phyloP scores from a whole-genome alignment of 139 green algal genomes.

The Haematococcus sp. region DNA sequence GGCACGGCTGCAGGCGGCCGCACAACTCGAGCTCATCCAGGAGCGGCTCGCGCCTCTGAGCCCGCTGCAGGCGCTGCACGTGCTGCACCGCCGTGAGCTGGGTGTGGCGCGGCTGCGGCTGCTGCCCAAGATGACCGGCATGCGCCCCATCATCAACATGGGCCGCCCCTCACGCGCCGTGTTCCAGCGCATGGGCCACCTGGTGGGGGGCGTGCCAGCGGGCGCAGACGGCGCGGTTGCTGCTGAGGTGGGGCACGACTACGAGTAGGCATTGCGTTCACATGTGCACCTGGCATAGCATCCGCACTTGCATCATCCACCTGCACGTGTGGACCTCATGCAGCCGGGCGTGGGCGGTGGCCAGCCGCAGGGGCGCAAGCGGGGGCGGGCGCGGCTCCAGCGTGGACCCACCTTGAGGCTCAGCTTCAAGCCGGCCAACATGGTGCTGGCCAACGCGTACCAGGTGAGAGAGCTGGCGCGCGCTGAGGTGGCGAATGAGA shows the following conservation, averaged over 20 bases:
- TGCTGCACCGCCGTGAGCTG: constrained; percentile 56
- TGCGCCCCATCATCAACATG: constrained; percentile 82
- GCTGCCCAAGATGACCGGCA: constrained; percentile 73
- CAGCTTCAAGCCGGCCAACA: constrained; percentile 76
- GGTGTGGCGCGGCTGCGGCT: constrained; percentile 73
- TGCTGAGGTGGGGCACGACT: background rate
- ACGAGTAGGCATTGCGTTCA: background rate
- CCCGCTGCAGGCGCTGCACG: background rate
- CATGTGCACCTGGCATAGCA: no score
- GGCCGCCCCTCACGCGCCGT: constrained; percentile 32
- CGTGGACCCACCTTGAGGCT: constrained; percentile 21
- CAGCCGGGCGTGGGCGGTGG: no score
- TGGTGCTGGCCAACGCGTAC: constrained; percentile 47
- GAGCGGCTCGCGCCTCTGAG: constrained; percentile 20
- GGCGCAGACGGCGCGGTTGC: no score
- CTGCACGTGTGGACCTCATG: no score
- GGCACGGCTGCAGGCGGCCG: constrained; percentile 42
- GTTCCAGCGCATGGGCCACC: constrained; percentile 23
- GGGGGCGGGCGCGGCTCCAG: no score
- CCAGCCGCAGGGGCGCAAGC: no score
- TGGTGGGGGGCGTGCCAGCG: background rate
- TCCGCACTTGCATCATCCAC: no score
- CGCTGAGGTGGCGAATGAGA: no score
- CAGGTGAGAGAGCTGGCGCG: constrained; percentile 21
- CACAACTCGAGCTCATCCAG: constrained; percentile 37